Evolutionary conservation across 2,329 filamentous ascomycete species (phyloP), one percentile per base, ranked within the genome.

Genomic region (Fusarium sp.): DNA sequence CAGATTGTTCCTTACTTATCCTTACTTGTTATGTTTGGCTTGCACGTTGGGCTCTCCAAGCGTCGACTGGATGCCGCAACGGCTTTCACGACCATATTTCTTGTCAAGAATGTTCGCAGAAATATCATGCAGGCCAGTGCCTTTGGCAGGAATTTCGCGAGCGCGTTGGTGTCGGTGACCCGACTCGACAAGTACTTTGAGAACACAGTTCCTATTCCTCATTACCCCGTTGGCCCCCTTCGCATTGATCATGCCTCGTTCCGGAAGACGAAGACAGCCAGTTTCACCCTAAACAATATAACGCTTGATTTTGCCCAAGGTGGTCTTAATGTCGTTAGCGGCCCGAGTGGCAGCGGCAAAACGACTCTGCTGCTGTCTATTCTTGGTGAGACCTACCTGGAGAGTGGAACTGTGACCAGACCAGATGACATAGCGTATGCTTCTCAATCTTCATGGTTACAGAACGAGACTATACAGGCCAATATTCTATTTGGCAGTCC

Each of bases 401-500:
- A 88, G 60, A 72, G 73, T 6, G 88, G 88, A 21, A 77, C 79
- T 21, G 83, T 89, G 23, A 86, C 85, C 7, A 83, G 85, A 11
- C 87, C 87, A 2, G 80, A 81, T 25, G 88, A 89, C 62, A 82
- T 90, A 33, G 88, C 87, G 0, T 90, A 87, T 78, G 87, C 88
- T 11, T 88, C 88, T 4, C 88, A 90, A 67, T 86, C 86, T 5
- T 81, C 88, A 0, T 90, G 88, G 88, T 80, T 90, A 9, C 88
- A 89, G 74, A 89, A 88, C 61, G 87, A 87, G 37, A 88, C 86
- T 0, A 84, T 90, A 46, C 84, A 84, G 47, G 84, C 87, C 47
- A 90, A 90, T 58, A 86, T 90, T 47, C 75, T 89, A 5, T 90
- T 90, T 69, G 86, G 87, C 21, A 86, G 83, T 40, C 73, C 81